A percentile compares a stretch with the other conserved stretches of the same genome.
Conservation (phyloP, 2,329 filamentous ascomycete species). For the Colletotrichum paranaense region DNA sequence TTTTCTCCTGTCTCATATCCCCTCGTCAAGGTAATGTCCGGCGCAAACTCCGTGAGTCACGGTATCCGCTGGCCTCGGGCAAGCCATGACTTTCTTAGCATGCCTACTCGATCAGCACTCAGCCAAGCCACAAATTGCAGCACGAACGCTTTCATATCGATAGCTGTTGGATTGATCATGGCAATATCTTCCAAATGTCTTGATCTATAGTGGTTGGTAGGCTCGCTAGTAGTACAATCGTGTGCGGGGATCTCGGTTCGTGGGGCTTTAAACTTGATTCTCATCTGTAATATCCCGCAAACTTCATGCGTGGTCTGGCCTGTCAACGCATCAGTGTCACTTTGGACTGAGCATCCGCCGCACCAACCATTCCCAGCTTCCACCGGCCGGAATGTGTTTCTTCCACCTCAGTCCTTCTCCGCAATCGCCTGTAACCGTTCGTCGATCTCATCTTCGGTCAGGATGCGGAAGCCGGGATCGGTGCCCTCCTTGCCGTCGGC, state of each 20-base stretch:
- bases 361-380: conserved; percentile 25
- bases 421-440: conserved; percentile 97
- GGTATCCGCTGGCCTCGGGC: conserved; percentile 8
- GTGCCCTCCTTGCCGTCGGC: conserved; percentile 86
- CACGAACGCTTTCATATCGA: neutral
- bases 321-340: conserved; percentile 19
- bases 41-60: neutral
- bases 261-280: conserved; percentile 15
- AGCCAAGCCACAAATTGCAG: conserved; percentile 36
- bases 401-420: conserved; percentile 86
- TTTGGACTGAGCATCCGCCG: conserved; percentile 19
- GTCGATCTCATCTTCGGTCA: conserved; percentile 98
- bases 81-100: conserved; percentile 9
- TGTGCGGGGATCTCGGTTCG: conserved; percentile 26
- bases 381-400: conserved; percentile 19
- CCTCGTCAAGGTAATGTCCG: conserved; percentile 3
- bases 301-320: conserved; percentile 18
- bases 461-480: conserved; percentile 81
- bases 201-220: conserved; percentile 41
- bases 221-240: conserved; percentile 37
- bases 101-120: conserved; percentile 25
- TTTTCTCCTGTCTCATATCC: neutral
- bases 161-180: conserved; percentile 23
- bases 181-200: conserved; percentile 37
- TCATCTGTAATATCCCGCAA: conserved; percentile 25